Percentiles rank a stretch among this genome's conserved stretches.
These are phyloP conservation scores for Berkeleyomyces basicola DNA, from an alignment of 2,329 filamentous ascomycete species.

Conservation along the genomic window DNA sequence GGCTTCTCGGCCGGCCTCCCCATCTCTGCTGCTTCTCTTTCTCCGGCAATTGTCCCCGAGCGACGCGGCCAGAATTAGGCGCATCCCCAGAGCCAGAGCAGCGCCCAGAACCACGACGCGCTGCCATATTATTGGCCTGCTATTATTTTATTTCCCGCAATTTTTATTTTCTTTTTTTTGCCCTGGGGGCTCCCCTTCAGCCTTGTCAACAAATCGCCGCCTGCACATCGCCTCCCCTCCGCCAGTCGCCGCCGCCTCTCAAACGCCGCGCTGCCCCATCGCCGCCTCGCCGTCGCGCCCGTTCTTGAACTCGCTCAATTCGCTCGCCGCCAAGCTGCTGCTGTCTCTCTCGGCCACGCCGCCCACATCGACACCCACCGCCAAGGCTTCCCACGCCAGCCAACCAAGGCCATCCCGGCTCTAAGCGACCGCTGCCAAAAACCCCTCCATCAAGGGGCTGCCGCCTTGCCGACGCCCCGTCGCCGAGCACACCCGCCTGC, in stretches of 20 bases:
- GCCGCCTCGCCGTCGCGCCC: too few relatives aligned
- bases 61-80: too few relatives aligned
- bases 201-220: background rate
- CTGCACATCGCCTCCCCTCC: background rate
- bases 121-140: background rate
- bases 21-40: too few relatives aligned
- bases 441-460: background rate
- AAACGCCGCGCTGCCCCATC: too few relatives aligned
- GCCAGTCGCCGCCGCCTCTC: background rate
- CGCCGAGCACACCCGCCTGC: too few relatives aligned
- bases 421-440: background rate
- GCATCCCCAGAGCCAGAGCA: too few relatives aligned
- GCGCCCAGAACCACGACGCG: background rate
- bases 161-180: background rate
- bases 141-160: conserved; percentile 2
- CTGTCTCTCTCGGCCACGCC: too few relatives aligned
- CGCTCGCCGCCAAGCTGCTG: too few relatives aligned
- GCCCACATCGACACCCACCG: too few relatives aligned
- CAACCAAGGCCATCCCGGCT: background rate
- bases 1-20: background rate
- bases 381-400: too few relatives aligned
- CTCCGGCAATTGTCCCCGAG: too few relatives aligned
- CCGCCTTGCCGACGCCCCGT: background rate
- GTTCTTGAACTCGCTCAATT: too few relatives aligned
- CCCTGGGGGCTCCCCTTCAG: background rate